Base-by-base conservation (phyloP, 805 yeast genomes). In the Cephaloascus albidus region DNA sequence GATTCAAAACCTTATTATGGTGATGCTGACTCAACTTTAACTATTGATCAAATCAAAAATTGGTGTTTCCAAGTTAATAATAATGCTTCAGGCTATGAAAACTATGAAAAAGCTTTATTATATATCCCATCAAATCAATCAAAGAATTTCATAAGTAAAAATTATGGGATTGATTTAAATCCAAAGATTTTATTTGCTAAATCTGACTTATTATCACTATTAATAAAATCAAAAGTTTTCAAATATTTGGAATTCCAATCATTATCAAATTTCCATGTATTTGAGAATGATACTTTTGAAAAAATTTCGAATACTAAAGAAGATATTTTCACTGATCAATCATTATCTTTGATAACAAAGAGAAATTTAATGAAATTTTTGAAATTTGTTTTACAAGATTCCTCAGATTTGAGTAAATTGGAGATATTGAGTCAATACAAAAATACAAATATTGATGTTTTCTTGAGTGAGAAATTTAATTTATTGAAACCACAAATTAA, bases 211-310 rank as follows among this genome's bases (percentile, higher is more conserved):
- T 68, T 90, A 46, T 75, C 84, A 3, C 65, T 90, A 41, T 68
- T 90, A 43, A 70, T 89, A 43, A 83, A 85, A 55, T 80, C 94
- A 38, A 75, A 96, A 45, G 97, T 93, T 17, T 85, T 85, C 56
- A 81, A 85, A 55, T 90, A 90, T 60, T 69, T 93, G 54, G 97
- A 93, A 58, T 90, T 90, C 63, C 94, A 87, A 63, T 80, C 95
- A 18, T 64, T 90, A 46, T 76, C 86, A 35, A 82, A 80, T 46
- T 89, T 90, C 65, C 97, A 93, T 58, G 85, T 95, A n/a, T 93
- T 74, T 61, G 96, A 89, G 59, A 83, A 86, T 54, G 97, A 90
- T 58, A 71, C 78, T 38, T 90, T 93, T 63, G 95, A 84, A 48
- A 86, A 86, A 57, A 74, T 89, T 53, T 73, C 88, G 26, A 83